Base-by-base conservation (phyloP, 345 rosid species). In the Linum trigynum region DNA sequence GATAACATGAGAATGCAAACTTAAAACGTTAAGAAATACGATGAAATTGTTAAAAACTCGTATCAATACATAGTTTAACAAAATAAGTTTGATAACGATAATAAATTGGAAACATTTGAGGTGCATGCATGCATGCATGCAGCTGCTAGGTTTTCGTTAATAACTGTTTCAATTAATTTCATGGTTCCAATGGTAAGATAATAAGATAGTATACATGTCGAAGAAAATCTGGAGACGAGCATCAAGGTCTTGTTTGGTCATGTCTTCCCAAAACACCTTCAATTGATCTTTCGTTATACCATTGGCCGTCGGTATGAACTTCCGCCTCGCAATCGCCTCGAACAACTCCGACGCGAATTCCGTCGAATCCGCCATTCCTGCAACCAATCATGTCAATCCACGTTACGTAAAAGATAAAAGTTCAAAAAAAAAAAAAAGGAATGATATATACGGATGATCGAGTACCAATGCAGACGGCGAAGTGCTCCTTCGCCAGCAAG, bases 301-400 rank as follows among this genome's bases (percentile, higher is more conserved):
- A 10, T 80, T 69, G 14, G 60, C 71, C 1, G 85, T 59, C 64
- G 62, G 41, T 64, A 94, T 66, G 2, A 80, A 63, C 72, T 86
- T 84, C 14, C 96, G 80, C 66, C 96, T 80, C 3, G 95, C 89
- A 64, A 94, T 74, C 2, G 96, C 89, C 17, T 85, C 86, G n/a
- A 80, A 88, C 38, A 90, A 77, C 75, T 87, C 97, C 65, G 62
- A 78, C 0, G 99, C 85, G 71, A 94, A 94, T 68, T 94, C 99
- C 75, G 73, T 78, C 4, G 97, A 86, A 32, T 94, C 98, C 67
- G 83, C 96, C 92, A 94, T 84, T 38, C 99, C 99, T 91, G 32
- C 32, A 23, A 23, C 32, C 35, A 15, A 15, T 64, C 62, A 51
- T 16, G 56, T 23, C 3, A 58, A 58, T 23, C 9, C 10, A 16